Percentiles rank a stretch among this genome's conserved stretches.
Conservation (phyloP, 208 protist species). For the Leishmania gerbilli region DNA sequence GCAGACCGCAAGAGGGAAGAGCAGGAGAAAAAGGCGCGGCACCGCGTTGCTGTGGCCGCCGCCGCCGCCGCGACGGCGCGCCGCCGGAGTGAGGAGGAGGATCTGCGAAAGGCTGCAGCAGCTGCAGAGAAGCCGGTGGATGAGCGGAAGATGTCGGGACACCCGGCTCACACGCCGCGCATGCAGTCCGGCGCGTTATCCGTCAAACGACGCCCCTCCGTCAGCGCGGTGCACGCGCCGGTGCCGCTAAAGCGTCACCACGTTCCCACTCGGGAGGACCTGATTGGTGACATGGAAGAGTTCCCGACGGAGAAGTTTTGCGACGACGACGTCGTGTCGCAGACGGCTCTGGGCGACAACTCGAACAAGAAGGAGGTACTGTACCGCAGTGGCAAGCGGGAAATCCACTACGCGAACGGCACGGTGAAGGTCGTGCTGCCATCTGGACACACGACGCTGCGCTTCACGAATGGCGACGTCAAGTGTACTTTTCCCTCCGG, state of each 20-base stretch:
- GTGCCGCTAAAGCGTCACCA: constrained; percentile 35
- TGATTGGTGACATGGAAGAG: constrained; percentile 64
- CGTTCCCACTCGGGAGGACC: constrained; percentile 65
- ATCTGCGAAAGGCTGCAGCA: constrained; percentile 14
- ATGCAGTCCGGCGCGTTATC: constrained; percentile 13
- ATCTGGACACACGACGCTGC: constrained; percentile 77
- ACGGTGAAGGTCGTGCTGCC: constrained; percentile 90
- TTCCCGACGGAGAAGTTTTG: constrained; percentile 56
- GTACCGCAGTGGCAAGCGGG: constrained; percentile 89
- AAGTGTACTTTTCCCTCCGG: constrained; percentile 90
- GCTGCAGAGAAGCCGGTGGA: constrained; percentile 29
- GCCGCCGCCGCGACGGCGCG: constrained; percentile 7
- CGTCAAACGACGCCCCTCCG: constrained; percentile 14
- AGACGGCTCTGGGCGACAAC: constrained; percentile 76
- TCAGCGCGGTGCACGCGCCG: constrained; percentile 13
- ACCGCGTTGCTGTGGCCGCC: constrained; percentile 6
- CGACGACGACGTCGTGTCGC: constrained; percentile 75
- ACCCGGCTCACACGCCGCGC: constrained; percentile 62
- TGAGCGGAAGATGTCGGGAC: constrained; percentile 42
- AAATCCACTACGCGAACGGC: constrained; percentile 93
- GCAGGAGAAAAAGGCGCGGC: constrained; percentile 17
- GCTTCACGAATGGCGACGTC: constrained; percentile 93
- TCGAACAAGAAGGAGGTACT: constrained; percentile 88
- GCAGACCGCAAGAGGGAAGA: constrained; percentile 22
- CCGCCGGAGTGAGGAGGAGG: constrained; percentile 29